Evolutionary conservation across 768 basidiomycete species (phyloP).

Genomic region (Lactifluus echinatus): DNA sequence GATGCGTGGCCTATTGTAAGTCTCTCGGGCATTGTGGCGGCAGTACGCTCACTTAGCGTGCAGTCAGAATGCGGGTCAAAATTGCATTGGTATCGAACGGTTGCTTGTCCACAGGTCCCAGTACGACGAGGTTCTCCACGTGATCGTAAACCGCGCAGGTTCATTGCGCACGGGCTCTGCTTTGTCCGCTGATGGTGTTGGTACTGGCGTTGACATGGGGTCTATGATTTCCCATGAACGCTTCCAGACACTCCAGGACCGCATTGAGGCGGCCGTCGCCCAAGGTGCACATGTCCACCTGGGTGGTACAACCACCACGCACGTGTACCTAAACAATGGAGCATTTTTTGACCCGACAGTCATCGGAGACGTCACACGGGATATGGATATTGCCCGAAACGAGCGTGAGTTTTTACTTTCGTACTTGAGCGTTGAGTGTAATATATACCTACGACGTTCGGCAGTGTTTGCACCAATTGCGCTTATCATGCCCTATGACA

Average conservation of each 20-base stretch:
- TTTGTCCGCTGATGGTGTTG: constrained; percentile 60
- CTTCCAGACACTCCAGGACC: constrained; percentile 47
- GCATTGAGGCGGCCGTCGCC: constrained; percentile 57
- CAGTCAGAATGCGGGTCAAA: constrained; percentile 91
- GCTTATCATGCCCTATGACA: constrained; percentile 75
- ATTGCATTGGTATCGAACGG: constrained; percentile 95
- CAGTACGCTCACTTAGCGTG: neutral
- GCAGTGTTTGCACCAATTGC: constrained; percentile 92
- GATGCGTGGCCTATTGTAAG: constrained; percentile 91
- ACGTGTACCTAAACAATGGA: constrained; percentile 61
- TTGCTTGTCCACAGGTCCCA: constrained; percentile 76
- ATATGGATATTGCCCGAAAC: constrained; percentile 68
- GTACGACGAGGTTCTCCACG: constrained; percentile 64
- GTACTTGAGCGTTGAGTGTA: too few species aligned
- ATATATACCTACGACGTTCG: too few species aligned
- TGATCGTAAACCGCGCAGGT: constrained; percentile 52
- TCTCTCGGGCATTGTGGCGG: constrained; percentile 12
- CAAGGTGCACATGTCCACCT: constrained; percentile 53
- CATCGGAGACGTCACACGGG: constrained; percentile 62
- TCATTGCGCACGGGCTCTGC: constrained; percentile 76
- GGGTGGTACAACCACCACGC: constrained; percentile 59
- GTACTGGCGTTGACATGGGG: constrained; percentile 70
- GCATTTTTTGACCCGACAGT: constrained; percentile 85
- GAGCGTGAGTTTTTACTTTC: constrained; percentile 53
- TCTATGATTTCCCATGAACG: constrained; percentile 44